These are phyloP conservation scores for Coprinellus micaceus DNA, from an alignment of 768 basidiomycete genomes.

Conservation along the genomic window DNA sequence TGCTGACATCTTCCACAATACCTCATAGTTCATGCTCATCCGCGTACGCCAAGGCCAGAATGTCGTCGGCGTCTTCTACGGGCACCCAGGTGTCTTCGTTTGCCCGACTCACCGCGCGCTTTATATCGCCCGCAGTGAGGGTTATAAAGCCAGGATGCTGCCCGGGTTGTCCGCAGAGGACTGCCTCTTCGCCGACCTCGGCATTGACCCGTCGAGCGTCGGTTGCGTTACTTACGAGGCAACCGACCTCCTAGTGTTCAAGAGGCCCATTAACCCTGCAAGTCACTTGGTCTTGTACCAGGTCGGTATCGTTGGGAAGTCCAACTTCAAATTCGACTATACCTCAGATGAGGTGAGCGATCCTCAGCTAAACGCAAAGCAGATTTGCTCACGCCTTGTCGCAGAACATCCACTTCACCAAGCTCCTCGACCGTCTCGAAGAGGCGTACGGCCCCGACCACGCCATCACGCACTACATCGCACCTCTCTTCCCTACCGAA, in stretches of 20 bases:
- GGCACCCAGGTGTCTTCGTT: constrained; percentile 1
- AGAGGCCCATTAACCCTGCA: background rate
- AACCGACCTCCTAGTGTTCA: background rate
- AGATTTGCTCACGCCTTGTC: background rate
- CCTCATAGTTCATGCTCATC: background rate
- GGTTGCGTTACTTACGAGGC: background rate
- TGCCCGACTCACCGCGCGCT: background rate
- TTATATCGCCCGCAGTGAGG: background rate
- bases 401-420: background rate
- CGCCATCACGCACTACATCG: background rate
- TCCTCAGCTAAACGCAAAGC: background rate
- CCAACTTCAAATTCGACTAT: background rate
- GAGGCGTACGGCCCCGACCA: background rate
- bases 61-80: constrained; percentile 4
- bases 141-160: constrained; percentile 1
- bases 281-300: background rate
- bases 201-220: background rate
- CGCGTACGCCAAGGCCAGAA: background rate
- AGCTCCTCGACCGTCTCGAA: background rate
- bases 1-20: too few relatives aligned
- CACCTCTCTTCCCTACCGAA: background rate
- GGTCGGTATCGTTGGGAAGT: background rate
- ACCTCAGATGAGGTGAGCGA: background rate
- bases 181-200: background rate
- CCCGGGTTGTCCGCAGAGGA: background rate